Conservation (phyloP, 1,284 basidiomycete species). For the Marasmius fiardii region DNA sequence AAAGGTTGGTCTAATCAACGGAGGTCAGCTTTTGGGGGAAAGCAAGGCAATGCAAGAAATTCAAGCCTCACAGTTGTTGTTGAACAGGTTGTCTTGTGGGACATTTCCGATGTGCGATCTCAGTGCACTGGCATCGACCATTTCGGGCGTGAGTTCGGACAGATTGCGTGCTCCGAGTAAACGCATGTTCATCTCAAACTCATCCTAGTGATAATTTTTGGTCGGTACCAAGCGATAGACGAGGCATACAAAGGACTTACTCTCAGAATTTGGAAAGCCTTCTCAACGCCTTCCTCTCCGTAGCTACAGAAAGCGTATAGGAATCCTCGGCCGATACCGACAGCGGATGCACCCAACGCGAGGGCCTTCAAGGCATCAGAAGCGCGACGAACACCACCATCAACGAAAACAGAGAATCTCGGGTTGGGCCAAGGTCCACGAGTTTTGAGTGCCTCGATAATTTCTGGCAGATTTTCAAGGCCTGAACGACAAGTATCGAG, state of each 20-base stretch:
- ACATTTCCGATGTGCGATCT: slow-evolving; percentile 46
- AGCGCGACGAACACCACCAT: slow-evolving; percentile 91
- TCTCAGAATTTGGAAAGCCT: slow-evolving; percentile 74
- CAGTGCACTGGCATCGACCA: slow-evolving; percentile 84
- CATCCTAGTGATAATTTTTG: slow-evolving; percentile 55
- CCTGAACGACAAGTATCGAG: slow-evolving; percentile 90
- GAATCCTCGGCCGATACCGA: slow-evolving; percentile 82
- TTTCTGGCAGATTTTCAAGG: slow-evolving; percentile 87
- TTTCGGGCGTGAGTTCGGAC: slow-evolving; percentile 70
- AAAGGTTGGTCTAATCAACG: background rate
- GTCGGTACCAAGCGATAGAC: background rate
- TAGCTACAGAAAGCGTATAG: slow-evolving; percentile 89
- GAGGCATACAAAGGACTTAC: slow-evolving; percentile 35
- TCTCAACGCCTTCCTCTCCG: slow-evolving; percentile 79
- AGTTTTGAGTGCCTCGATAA: slow-evolving; percentile 70
- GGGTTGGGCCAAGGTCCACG: slow-evolving; percentile 63
- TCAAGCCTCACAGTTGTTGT: background rate
- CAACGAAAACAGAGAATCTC: slow-evolving; percentile 87
- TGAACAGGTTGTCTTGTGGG: background rate
- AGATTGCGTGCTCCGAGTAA: slow-evolving; percentile 74
- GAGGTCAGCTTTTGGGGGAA: background rate
- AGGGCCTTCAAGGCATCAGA: slow-evolving; percentile 93
- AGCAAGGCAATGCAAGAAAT: background rate
- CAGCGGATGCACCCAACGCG: slow-evolving; percentile 88
- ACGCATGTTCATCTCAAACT: slow-evolving; percentile 90